These are phyloP conservation scores for Penicillium decumbens DNA, from an alignment of 2,329 filamentous ascomycete species.

Conservation along the genomic window DNA sequence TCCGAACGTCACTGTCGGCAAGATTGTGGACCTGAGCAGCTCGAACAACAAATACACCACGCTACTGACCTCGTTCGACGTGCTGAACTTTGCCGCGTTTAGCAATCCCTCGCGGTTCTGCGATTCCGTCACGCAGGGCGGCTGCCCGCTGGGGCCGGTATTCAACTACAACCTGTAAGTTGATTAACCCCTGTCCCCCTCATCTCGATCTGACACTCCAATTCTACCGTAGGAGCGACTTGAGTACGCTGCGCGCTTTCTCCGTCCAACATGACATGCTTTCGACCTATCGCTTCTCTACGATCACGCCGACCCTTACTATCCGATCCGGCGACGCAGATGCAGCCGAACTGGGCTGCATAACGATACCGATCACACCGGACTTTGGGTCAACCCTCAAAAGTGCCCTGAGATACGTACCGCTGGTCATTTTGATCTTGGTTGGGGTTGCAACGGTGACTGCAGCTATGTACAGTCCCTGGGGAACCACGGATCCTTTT, in stretches of 20 bases:
- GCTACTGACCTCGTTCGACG: conserved; percentile 64
- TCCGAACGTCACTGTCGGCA: conserved; percentile 60
- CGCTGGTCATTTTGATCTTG: conserved; percentile 70
- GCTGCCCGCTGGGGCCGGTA: conserved; percentile 70
- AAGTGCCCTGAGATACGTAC: conserved; percentile 69
- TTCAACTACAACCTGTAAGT: conserved; percentile 57
- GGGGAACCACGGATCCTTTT: conserved; percentile 86
- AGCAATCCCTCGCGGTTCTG: conserved; percentile 62
- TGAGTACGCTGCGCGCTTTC: conserved; percentile 62
- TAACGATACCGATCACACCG: conserved; percentile 78
- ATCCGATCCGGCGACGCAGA: conserved; percentile 68
- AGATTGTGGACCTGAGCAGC: conserved; percentile 65
- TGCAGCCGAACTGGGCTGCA: conserved; percentile 66
- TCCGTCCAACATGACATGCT: conserved; percentile 68
- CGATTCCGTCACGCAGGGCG: conserved; percentile 51
- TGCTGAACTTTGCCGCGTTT: conserved; percentile 72
- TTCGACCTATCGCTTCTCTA: conserved; percentile 81
- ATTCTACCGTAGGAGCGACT: conserved; percentile 39
- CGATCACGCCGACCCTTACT: conserved; percentile 67
- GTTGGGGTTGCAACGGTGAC: conserved; percentile 78
- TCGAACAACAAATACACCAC: conserved; percentile 64
- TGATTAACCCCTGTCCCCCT: conserved; percentile 1
- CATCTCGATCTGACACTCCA: conserved; percentile 1
- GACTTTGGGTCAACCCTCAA: conserved; percentile 66
- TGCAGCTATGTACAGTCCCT: conserved; percentile 84